These are phyloP conservation scores for Globisporangium ultimum DNA, from an alignment of 352 stramenopile species.

Conservation along the genomic window DNA sequence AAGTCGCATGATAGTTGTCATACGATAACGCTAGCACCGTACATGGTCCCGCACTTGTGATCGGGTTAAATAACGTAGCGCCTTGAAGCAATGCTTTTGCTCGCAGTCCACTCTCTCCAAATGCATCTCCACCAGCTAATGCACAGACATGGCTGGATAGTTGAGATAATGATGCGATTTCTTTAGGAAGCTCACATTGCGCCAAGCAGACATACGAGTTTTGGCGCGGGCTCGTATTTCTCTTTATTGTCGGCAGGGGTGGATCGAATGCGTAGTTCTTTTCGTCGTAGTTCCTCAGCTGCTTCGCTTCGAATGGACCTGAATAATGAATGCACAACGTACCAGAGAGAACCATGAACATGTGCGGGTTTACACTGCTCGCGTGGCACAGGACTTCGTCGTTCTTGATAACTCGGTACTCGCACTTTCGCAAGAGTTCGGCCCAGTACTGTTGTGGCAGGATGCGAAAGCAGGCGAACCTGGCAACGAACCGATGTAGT, in stretches of 20 bases:
- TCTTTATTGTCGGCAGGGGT: not conserved
- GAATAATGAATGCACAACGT: slow-evolving; percentile 30
- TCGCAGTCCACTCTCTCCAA: slow-evolving; percentile 27
- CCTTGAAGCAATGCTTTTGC: slow-evolving; percentile 17
- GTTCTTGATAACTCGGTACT: slow-evolving; percentile 22
- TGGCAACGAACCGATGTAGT: slow-evolving; percentile 27
- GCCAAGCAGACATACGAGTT: too few species aligned
- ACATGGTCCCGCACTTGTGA: slow-evolving; percentile 7
- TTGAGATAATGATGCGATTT: slow-evolving; percentile 1
- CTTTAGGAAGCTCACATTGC: slow-evolving; percentile 4
- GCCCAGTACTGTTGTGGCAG: slow-evolving; percentile 24
- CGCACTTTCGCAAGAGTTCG: slow-evolving; percentile 27
- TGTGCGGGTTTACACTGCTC: slow-evolving; percentile 11
- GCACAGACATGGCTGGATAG: slow-evolving; percentile 28
- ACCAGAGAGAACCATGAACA: slow-evolving; percentile 41
- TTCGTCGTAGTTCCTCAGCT: slow-evolving; percentile 9
- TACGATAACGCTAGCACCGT: slow-evolving; percentile 24
- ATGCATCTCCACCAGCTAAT: slow-evolving; percentile 30
- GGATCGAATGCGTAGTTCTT: slow-evolving; percentile 9
- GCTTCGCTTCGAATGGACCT: slow-evolving; percentile 13
- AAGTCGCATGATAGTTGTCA: slow-evolving; percentile 22
- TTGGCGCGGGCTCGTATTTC: not conserved
- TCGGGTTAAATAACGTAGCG: slow-evolving; percentile 29
- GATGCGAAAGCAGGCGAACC: slow-evolving; percentile 38
- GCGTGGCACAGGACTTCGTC: slow-evolving; percentile 27